phyloP scores from a whole-genome alignment of 306 rosid genomes.

The Rosa chinensis region DNA sequence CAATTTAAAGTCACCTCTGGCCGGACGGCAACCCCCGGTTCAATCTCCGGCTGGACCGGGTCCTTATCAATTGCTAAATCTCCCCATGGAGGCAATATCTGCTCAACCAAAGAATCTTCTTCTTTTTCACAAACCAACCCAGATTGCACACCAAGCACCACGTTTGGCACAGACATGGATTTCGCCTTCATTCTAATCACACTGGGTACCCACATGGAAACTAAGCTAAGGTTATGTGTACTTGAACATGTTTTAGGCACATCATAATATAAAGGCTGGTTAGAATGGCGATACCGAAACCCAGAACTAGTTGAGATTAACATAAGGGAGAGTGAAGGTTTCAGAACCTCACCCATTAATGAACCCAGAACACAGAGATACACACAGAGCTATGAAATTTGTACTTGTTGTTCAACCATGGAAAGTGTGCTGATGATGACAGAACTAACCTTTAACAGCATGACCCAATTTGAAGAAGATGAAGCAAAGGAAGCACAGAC shows the following conservation, averaged over 20 bases:
- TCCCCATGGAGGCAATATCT: constrained; percentile 51
- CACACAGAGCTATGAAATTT: neutral
- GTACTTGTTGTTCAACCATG: neutral
- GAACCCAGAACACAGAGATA: neutral
- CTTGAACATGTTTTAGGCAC: constrained; percentile 10
- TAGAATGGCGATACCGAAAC: constrained; percentile 17
- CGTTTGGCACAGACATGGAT: constrained; percentile 23
- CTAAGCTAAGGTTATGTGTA: constrained; percentile 12
- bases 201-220: constrained; percentile 38
- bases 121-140: constrained; percentile 34
- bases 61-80: constrained; percentile 29
- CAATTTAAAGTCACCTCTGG: constrained; percentile 28
- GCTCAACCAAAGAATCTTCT: constrained; percentile 28
- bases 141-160: constrained; percentile 31
- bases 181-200: constrained; percentile 26
- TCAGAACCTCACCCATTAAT: constrained; percentile 23
- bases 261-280: constrained; percentile 6
- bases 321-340: constrained; percentile 18
- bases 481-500: neutral
- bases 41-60: constrained; percentile 5
- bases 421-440: neutral
- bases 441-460: constrained; percentile 13
- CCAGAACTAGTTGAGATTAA: constrained; percentile 32
- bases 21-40: constrained; percentile 21
- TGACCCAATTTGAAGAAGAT: constrained; percentile 5